Evolutionary conservation across 2,329 filamentous ascomycete genomes (phyloP).

Genomic region (Fusarium beomiforme): DNA sequence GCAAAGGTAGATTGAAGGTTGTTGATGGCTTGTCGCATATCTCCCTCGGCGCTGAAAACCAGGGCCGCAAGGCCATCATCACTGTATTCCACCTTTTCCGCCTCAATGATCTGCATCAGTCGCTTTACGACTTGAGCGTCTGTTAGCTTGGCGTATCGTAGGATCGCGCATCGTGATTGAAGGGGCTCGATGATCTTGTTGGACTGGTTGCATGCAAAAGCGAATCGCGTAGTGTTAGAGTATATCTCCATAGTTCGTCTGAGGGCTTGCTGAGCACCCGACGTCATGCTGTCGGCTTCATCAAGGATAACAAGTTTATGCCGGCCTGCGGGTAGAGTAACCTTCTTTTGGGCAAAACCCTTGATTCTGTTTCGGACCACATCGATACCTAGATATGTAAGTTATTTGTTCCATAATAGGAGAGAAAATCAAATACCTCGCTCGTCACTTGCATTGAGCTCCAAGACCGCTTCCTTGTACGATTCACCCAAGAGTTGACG

Average conservation of each 20-base stretch:
- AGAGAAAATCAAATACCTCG: conserved; percentile 64
- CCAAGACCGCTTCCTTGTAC: conserved; percentile 97
- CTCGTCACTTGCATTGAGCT: conserved; percentile 96
- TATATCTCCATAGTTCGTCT: conserved; percentile 99
- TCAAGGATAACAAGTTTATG: conserved; percentile 98
- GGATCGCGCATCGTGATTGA: conserved; percentile 94
- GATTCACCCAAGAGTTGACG: conserved; percentile 89
- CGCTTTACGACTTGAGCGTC: conserved; percentile 93
- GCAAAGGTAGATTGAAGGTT: conserved; percentile 94
- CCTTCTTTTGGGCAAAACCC: conserved; percentile 98
- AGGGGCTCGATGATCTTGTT: conserved; percentile 99
- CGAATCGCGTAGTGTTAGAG: conserved; percentile 93
- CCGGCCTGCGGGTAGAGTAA: conserved; percentile 87
- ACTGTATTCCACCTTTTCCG: conserved; percentile 88
- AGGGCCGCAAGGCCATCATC: conserved; percentile 96
- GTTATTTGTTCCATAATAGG: too few relatives aligned
- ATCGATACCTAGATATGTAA: conserved; percentile 75
- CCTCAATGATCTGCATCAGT: conserved; percentile 89
- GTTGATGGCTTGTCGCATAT: conserved; percentile 99
- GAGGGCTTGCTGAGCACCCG: conserved; percentile 93
- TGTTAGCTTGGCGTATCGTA: conserved; percentile 91
- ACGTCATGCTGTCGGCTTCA: conserved; percentile 98
- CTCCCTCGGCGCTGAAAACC: conserved; percentile 95
- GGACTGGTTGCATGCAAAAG: conserved; percentile 97
- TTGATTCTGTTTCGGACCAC: conserved; percentile 98